Base-by-base conservation (phyloP, 495 filamentous ascomycete species). In the Talaromyces borbonicus region DNA sequence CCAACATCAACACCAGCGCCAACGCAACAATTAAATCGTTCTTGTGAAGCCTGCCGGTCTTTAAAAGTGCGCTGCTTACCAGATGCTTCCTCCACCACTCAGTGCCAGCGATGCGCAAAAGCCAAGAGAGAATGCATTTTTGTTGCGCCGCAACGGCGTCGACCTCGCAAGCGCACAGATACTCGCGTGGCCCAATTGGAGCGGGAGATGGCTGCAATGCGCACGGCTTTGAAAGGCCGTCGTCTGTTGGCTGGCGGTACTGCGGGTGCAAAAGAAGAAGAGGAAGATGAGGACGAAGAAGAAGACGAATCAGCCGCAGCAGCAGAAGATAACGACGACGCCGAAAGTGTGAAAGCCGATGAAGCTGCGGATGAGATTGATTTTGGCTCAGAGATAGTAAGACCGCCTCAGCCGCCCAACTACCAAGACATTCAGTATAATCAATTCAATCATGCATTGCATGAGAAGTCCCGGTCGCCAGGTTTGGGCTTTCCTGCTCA, bases 21-120 rank as follows among this genome's bases (percentile, higher is more conserved):
- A 29, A 29, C 58, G 16, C 61, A 53, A 31, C 63, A 64, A 48
- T 49, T 69, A 37, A 87, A 62, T 61, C 75, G 86, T 25, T 87
- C 88, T 15, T 95, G 88, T 61, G 88, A 94, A 60, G 80, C 84
- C 14, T 95, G 88, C 61, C 79, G 88, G 49, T 76, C 76, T 16
- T 66, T 93, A 35, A 95, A 95, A 59, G 88, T 93, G 9, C 79
- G 83, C 30, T 95, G 88, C 66, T 81, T 93, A 45, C 79, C 81
- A 9, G 83, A 83, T 50, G 65, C 67, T 14, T 63, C 65, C 33
- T 80, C 78, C 11, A 55, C 66, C 5, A 63, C 62, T 20, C 75
- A 85, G 9, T 95, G 88, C 57, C 82, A 81, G 57, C 75, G 88
- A 53, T 95, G 89, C 61, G 75, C 74, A 8, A 93, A 90, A 58